phyloP scores from a whole-genome alignment of 140 eudicot genomes.

The Flaveria floridana region DNA sequence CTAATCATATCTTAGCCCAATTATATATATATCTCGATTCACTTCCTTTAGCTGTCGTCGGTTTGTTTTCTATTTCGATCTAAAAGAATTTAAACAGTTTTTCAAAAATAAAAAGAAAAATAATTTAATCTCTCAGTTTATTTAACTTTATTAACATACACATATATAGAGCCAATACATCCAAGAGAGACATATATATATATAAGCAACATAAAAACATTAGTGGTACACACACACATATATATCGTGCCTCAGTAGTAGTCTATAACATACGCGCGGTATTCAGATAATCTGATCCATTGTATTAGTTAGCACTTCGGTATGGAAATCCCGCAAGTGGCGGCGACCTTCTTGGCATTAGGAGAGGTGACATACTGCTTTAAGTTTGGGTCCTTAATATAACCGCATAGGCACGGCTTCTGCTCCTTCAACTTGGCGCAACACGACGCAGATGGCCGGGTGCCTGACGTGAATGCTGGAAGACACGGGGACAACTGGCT shows the following conservation, averaged over 20 bases:
- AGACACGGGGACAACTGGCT: slow-evolving; percentile 33
- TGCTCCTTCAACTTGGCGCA: slow-evolving; percentile 43
- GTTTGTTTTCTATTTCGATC: no score
- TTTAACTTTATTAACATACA: no score
- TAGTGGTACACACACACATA: background rate
- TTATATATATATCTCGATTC: no score
- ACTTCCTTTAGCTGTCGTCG: no score
- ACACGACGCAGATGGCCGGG: slow-evolving; percentile 25
- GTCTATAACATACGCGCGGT: background rate
- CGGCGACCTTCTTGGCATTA: slow-evolving; percentile 28
- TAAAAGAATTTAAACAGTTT: no score
- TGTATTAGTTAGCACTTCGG: slow-evolving; percentile 25
- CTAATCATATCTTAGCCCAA: no score
- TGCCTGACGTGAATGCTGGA: slow-evolving; percentile 13
- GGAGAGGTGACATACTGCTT: slow-evolving; percentile 35
- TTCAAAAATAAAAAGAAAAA: no score
- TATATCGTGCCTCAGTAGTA: slow-evolving; percentile 3
- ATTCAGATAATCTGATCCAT: no score
- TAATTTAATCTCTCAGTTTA: background rate
- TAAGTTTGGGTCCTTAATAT: slow-evolving; percentile 35
- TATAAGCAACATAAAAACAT: background rate
- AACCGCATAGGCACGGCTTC: slow-evolving; percentile 38
- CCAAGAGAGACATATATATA: background rate
- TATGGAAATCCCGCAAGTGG: slow-evolving; percentile 30
- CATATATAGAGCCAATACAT: background rate